These are phyloP conservation scores for Annona squamosa DNA, from an alignment of 164 flowering plant genomes.

Conservation along the genomic window DNA sequence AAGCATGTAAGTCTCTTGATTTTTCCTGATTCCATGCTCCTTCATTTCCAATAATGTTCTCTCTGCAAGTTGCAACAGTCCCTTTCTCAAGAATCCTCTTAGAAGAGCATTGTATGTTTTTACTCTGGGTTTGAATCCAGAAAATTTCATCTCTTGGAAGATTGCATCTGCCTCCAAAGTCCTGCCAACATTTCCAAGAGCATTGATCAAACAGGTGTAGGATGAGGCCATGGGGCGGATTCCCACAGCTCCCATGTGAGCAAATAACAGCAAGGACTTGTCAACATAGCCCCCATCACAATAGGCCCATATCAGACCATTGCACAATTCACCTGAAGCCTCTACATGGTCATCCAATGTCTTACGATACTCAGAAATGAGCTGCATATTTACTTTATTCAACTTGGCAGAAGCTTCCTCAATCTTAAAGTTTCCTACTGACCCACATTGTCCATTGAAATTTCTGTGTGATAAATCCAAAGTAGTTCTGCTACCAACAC, in stretches of 20 bases:
- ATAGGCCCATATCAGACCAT: conserved; percentile 26
- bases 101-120: conserved; percentile 47
- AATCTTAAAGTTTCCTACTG: conserved; percentile 1
- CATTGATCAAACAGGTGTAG: conserved; percentile 43
- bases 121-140: conserved; percentile 29
- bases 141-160: conserved; percentile 48
- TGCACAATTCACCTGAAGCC: conserved; percentile 30
- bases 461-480: background rate
- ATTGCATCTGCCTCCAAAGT: conserved; percentile 73
- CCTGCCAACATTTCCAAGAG: conserved; percentile 55
- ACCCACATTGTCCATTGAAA: background rate
- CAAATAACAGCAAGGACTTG: conserved; percentile 40
- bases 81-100: conserved; percentile 55
- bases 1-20: conserved; percentile 48
- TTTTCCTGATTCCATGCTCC: conserved; percentile 27
- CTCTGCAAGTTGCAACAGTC: conserved; percentile 40
- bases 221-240: conserved; percentile 29
- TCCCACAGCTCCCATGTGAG: conserved; percentile 58
- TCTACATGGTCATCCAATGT: conserved; percentile 28
- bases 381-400: background rate
- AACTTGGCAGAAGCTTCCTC: background rate
- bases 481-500: conserved; percentile 1
- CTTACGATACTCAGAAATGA: background rate
- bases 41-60: conserved; percentile 35
- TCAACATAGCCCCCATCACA: conserved; percentile 48